Base-by-base conservation (phyloP, 2,329 filamentous ascomycete species). In the Monosporascus sp. region DNA sequence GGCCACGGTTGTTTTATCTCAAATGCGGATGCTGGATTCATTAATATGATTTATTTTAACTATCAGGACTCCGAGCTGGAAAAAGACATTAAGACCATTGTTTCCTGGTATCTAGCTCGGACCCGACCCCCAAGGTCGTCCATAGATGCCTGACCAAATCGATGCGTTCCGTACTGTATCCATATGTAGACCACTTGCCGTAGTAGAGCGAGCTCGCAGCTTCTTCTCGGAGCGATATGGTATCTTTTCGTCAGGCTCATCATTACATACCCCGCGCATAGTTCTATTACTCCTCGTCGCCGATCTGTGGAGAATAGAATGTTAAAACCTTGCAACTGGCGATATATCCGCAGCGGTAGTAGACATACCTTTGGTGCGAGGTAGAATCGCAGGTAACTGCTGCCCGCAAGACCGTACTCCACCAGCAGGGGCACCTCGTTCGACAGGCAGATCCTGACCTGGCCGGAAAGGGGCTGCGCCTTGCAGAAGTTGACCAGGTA, bases 401-500 rank as follows among this genome's bases (percentile, higher is more conserved):
- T 91, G 61, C 89, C 88, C 52, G 81, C 80, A 57, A 97, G 76
- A 52, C 77, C 79, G 74, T 97, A 99, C 79, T 99, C 94, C 45
- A 99, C 94, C 64, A 97, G 80, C 61, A 99, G 85, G 27, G 94
- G 94, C 50, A 99, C 93, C 76, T 99, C 94, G 73, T 91, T 92
- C 51, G 93, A 97, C 63, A 99, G 82, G 76, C 89, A 96, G 64
- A 99, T 86, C 77, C 89, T 94, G 74, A 99, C 95, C 61, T 83
- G 81, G 63, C 73, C 78, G 40, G 92, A 93, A 57, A 99, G 80
- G 51, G 85, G 86, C 59, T 91, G 88, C 36, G 95, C 95, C 80
- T 99, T 99, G 88, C 94, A 97, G 80, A 99, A 99, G 83, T 97
- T 97, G 81, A 96, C 90, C 3, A 99, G 87, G 77, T 99, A 99